phyloP scores from a whole-genome alignment of 2,329 filamentous ascomycete genomes.

The Diaporthe citri region DNA sequence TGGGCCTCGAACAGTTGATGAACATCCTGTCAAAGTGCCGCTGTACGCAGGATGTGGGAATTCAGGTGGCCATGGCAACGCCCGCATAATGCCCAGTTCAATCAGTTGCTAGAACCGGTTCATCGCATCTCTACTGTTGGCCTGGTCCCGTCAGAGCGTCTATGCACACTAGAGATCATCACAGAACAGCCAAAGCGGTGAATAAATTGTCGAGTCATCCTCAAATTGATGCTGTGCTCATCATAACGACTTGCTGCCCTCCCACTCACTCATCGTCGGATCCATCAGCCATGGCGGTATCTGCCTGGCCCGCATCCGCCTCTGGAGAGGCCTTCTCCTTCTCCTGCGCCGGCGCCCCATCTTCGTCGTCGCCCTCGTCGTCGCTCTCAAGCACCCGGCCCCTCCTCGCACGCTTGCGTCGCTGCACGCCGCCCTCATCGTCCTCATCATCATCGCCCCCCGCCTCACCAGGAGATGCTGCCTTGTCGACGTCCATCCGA shows the following conservation, averaged over 20 bases:
- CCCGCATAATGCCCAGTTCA: slow-evolving; percentile 1
- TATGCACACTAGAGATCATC: not conserved
- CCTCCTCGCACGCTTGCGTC: slow-evolving; percentile 59
- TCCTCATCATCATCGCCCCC: slow-evolving; percentile 56
- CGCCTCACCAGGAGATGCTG: slow-evolving; percentile 40
- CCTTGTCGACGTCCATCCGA: slow-evolving; percentile 66
- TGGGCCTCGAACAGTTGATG: not conserved
- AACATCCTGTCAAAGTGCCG: not conserved
- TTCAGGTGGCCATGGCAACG: not conserved
- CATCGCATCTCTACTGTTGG: slow-evolving; percentile 12
- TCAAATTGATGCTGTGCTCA: slow-evolving; percentile 17
- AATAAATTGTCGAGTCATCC: not conserved
- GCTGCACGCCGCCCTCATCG: slow-evolving; percentile 57
- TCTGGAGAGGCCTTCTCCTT: slow-evolving; percentile 37
- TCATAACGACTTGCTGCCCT: not conserved
- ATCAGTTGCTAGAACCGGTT: not conserved
- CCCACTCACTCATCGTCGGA: slow-evolving; percentile 51
- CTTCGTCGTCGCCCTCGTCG: slow-evolving; percentile 64
- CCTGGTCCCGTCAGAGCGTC: slow-evolving; percentile 16
- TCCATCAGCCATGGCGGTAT: slow-evolving; percentile 51
- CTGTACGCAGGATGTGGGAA: not conserved
- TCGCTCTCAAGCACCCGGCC: slow-evolving; percentile 66
- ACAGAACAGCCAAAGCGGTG: not conserved
- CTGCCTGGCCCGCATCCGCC: slow-evolving; percentile 42
- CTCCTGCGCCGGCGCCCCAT: slow-evolving; percentile 39